A percentile compares a stretch with the other conserved stretches of the same genome.
These are phyloP conservation scores for Lablab purpureus DNA, from an alignment of 306 rosid genomes.

Conservation along the genomic window DNA sequence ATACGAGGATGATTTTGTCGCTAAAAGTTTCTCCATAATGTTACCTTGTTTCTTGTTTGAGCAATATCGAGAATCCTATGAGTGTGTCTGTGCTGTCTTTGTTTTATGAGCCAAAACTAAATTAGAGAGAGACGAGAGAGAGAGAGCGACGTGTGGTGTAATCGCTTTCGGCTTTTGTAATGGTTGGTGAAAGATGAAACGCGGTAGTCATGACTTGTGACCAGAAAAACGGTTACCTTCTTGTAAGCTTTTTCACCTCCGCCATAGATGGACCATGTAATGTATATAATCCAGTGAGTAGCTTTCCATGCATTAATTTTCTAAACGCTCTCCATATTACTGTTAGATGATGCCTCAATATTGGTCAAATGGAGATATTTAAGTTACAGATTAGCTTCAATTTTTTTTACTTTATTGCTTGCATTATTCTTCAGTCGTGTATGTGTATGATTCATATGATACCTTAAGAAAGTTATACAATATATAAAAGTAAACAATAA, in stretches of 20 bases:
- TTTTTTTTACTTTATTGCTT: background rate
- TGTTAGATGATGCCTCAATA: background rate
- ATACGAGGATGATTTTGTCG: conserved; percentile 28
- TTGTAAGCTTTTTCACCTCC: conserved; percentile 49
- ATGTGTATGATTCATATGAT: conserved; percentile 5
- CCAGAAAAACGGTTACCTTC: conserved; percentile 32
- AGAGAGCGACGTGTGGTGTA: conserved; percentile 8
- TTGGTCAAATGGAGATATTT: conserved; percentile 4
- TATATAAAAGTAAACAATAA: no score
- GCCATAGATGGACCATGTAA: conserved; percentile 39
- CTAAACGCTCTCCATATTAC: background rate
- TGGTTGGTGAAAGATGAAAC: conserved; percentile 54
- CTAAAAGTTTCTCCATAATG: conserved; percentile 42
- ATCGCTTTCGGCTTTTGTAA: conserved; percentile 25
- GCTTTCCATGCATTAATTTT: background rate
- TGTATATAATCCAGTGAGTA: background rate
- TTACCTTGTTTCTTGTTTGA: background rate
- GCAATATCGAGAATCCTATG: background rate
- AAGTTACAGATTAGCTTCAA: conserved; percentile 6
- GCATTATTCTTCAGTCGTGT: background rate
- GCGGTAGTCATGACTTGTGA: conserved; percentile 55
- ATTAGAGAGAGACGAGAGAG: background rate
- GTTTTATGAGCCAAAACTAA: background rate
- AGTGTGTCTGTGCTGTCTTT: background rate
- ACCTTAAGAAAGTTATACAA: background rate